Conservation (phyloP, 179 eudicot species). For the Beta corolliflora region DNA sequence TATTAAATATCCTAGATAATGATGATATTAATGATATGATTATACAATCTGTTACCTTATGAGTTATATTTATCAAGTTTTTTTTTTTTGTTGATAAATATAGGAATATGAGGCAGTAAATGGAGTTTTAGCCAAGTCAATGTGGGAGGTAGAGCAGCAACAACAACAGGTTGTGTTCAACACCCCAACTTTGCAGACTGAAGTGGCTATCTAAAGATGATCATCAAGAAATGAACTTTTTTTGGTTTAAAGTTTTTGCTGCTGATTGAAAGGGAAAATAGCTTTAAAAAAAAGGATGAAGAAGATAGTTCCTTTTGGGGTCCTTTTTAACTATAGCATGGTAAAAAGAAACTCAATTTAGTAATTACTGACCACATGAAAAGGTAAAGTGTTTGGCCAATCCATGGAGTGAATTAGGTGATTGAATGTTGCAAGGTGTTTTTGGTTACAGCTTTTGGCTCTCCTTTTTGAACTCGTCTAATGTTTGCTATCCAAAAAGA, state of each 20-base stretch:
- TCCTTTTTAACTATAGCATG: slow-evolving; percentile 5
- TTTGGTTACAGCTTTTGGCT: slow-evolving; percentile 7
- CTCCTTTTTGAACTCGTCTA: not conserved
- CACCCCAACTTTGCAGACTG: slow-evolving; percentile 42
- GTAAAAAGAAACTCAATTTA: not conserved
- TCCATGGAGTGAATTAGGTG: slow-evolving; percentile 19
- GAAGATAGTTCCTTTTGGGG: slow-evolving; percentile 26
- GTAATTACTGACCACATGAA: slow-evolving; percentile 25
- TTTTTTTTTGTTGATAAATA: not conserved
- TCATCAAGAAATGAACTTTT: not conserved
- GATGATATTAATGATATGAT: not conserved
- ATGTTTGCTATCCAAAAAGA: not conserved
- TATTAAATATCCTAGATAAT: not conserved
- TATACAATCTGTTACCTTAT: not conserved
- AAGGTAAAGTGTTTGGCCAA: not conserved
- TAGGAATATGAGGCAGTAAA: slow-evolving; percentile 72
- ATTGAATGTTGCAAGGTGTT: slow-evolving; percentile 7
- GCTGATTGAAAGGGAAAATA: slow-evolving; percentile 11
- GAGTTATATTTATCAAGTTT: not conserved
- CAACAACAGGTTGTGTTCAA: slow-evolving; percentile 41
- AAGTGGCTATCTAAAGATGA: slow-evolving; percentile 40
- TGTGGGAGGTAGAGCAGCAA: slow-evolving; percentile 70
- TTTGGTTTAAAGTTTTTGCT: slow-evolving; percentile 8
- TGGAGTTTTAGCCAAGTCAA: slow-evolving; percentile 51
- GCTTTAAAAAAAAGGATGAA: slow-evolving; percentile 9